Base-by-base conservation (phyloP, 2,329 filamentous ascomycete species). In the Lecanicillium sp. region DNA sequence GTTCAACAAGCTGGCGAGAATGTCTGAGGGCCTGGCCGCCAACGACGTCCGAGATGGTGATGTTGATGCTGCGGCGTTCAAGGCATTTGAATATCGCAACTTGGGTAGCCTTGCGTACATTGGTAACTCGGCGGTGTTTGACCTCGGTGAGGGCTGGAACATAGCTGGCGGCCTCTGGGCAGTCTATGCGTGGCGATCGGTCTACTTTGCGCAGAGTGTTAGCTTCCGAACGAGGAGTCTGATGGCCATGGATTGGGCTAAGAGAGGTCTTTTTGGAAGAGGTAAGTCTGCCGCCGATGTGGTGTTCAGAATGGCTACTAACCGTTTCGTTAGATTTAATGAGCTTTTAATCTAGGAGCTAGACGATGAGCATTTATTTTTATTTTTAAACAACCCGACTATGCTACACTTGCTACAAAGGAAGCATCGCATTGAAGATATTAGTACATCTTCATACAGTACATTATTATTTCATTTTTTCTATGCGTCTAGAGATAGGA, bases 231-330 rank as follows among this genome's bases (percentile, higher is more conserved):
- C 92, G 18, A 77, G 90, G 45, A 76, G 87, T 47, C 63, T 98
- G 54, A 70, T 98, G 62, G 88, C 88, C 14, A 95, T 98, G 92
- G 92, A 98, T 60, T 98, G 92, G 92, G 81, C 79, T n/a, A 98
- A 96, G 76, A 75, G 94, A 57, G 85, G 87, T 11, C 63, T 98
- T 16, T 98, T 98, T 67, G 92, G 92, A 49, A 75, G 92, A 80
- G 92, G 90, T 95, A 64, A 68, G 81, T 68, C 41, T 33, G 11
- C 11, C 11, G 7, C 22, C 22, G 7, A 11, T 25, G 6, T 25
- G 7, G 7, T 25, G 22, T 11, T 7, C 22, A 11, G 11, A 25
- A 25, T 18, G 5, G 16, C 18, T 19, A 20, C 32, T 34, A 22
- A 34, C 32, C 5, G 13, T 5, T 11, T 2, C 11, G 18, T 13